Conservation (phyloP, 345 rosid species). For the Populus deltoides region DNA sequence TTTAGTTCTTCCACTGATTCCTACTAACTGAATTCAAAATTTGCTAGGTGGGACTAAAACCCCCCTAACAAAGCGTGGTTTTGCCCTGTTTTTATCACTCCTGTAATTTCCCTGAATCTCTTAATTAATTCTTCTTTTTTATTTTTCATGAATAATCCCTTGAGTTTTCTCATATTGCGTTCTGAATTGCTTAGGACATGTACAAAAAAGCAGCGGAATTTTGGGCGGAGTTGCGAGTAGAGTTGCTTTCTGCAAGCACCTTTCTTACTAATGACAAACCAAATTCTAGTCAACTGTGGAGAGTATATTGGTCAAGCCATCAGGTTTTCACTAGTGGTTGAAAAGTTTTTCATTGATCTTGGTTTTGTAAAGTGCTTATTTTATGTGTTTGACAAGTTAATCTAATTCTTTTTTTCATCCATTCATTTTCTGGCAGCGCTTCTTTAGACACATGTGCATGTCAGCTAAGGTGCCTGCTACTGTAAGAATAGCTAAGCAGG, state of each 20-base stretch:
- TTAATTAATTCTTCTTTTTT: neutral
- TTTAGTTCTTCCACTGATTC: neutral
- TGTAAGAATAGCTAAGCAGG: conserved; percentile 80
- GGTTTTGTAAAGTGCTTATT: neutral
- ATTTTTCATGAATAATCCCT: neutral
- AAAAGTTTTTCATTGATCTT: neutral
- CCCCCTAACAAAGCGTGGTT: neutral
- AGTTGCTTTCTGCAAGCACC: conserved; percentile 84
- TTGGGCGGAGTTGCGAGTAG: conserved; percentile 98
- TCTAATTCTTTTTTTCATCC: conserved; percentile 8
- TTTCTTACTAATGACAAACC: conserved; percentile 75
- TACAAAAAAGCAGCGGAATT: conserved; percentile 93
- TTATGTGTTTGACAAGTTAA: neutral
- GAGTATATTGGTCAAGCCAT: conserved; percentile 98
- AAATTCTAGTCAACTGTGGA: conserved; percentile 89
- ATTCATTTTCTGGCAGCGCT: conserved; percentile 55
- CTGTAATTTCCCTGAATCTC: neutral
- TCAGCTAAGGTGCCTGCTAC: conserved; percentile 96
- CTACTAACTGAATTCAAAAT: neutral
- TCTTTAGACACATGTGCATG: conserved; percentile 98
- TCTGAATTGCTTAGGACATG: conserved; percentile 54
- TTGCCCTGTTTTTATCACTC: neutral
- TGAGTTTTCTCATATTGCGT: conserved; percentile 9
- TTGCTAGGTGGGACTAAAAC: neutral
- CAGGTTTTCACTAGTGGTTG: conserved; percentile 49